Evolutionary conservation across 192 early-diverging fungal species (phyloP), one percentile per base, ranked within the genome.

Genomic region (Coemansia sp.): DNA sequence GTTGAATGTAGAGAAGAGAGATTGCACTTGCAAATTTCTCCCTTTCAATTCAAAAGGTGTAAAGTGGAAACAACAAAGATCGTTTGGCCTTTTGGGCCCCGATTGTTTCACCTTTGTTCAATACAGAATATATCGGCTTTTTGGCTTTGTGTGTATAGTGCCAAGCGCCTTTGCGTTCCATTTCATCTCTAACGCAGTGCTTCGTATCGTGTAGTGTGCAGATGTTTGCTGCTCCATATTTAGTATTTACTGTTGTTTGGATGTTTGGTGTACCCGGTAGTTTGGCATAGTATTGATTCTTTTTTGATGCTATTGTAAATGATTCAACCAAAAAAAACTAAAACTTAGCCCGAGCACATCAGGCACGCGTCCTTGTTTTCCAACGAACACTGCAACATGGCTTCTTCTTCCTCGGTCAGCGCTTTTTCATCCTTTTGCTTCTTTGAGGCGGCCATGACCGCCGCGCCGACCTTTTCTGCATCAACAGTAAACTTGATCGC

Each of bases 401-500:
- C 93, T 60, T 86, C 39, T 19, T 84, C 87, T 48, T 85, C 80
- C 54, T 86, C 86, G 32, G 84, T 84, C 19, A 57, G 51, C 45
- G 72, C 62, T 3, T 64, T 23, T 18, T 50, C 57, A 27, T 64
- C 64, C 29, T 71, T 62, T 7, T 68, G 63, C 35, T 48, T 37
- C 8, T 45, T 47, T 12, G 72, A 70, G 20, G 81, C 74, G 49
- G 77, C 78, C 63, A 68, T 78, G 45, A 69, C 70, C 1, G 65
- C 69, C 2, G 54, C 54, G 24, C 70, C 70, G 66, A 69, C 66
- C 67, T 77, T 69, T 84, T 88, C 83, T 81, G 88, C 59, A 92
- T 98, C 95, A 1, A 98, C 92, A 4, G 96, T 98, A 70, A 97
- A 97, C 87, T 98, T 93, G 83, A 98, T 97, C 11, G 96, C 95